Conservation (phyloP, 2,329 filamentous ascomycete genomes). For the Pseudocercospora macadamiae region DNA sequence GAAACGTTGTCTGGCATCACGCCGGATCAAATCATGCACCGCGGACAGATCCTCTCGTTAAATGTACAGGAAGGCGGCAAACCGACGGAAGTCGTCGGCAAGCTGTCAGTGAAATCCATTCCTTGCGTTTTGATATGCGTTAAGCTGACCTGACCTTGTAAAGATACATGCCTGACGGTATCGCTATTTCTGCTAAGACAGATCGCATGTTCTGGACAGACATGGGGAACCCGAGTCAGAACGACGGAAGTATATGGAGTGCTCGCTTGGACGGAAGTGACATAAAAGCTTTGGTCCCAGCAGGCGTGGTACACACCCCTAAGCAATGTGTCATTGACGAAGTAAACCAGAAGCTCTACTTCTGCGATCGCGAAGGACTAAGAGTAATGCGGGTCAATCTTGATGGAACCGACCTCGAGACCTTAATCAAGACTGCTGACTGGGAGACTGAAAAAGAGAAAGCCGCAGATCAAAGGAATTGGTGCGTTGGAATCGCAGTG, state of each 20-base stretch:
- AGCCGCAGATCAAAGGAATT: not conserved
- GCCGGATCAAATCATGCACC: no score
- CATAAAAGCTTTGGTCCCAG: not conserved
- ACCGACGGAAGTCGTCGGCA: no score
- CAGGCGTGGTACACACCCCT: constrained; percentile 49
- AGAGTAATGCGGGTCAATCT: constrained; percentile 40
- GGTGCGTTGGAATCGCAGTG: constrained; percentile 56
- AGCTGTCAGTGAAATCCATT: no score
- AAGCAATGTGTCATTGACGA: constrained; percentile 44
- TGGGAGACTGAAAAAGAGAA: not conserved
- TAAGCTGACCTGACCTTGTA: no score
- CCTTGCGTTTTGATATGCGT: no score
- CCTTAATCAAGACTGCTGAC: not conserved
- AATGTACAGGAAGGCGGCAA: no score
- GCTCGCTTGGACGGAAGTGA: not conserved
- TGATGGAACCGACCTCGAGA: constrained; percentile 26
- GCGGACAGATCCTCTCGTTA: no score
- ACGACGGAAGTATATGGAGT: not conserved
- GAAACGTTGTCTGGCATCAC: no score
- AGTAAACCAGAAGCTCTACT: constrained; percentile 40
- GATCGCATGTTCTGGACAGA: no score
- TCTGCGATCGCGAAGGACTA: constrained; percentile 48
- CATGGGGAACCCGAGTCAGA: not conserved
- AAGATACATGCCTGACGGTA: no score
- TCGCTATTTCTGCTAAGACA: no score